These are phyloP conservation scores for Rubroboletus pulcherrimus DNA, from an alignment of 768 basidiomycete genomes.

Conservation along the genomic window DNA sequence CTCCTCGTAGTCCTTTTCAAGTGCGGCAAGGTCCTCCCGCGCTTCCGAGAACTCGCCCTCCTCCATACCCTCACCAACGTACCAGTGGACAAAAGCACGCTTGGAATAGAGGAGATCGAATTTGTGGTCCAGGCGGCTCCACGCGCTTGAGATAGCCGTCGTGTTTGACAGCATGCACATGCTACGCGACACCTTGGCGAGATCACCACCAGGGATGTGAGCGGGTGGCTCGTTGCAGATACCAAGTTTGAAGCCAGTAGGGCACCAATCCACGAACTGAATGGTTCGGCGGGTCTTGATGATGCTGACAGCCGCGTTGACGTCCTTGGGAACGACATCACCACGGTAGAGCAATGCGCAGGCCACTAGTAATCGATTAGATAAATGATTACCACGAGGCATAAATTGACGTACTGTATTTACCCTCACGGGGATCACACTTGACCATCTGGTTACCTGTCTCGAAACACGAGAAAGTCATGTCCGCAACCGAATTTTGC, in stretches of 20 bases:
- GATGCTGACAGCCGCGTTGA: slow-evolving; percentile 66
- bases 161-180: slow-evolving; percentile 81
- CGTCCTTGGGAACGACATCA: slow-evolving; percentile 76
- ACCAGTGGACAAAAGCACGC: slow-evolving; percentile 55
- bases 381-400: not conserved
- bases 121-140: slow-evolving; percentile 74
- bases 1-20: slow-evolving; percentile 96
- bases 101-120: slow-evolving; percentile 76
- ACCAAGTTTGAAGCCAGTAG: slow-evolving; percentile 75
- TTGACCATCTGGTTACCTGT: slow-evolving; percentile 77
- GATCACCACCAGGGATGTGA: slow-evolving; percentile 69
- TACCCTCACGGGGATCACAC: slow-evolving; percentile 76
- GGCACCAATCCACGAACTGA: slow-evolving; percentile 77
- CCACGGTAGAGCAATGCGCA: slow-evolving; percentile 71
- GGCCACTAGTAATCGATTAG: slow-evolving; percentile 42
- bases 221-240: slow-evolving; percentile 79
- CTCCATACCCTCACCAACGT: slow-evolving; percentile 78
- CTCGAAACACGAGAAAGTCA: slow-evolving; percentile 92
- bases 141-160: slow-evolving; percentile 67
- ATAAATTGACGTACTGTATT: slow-evolving; percentile 51
- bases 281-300: slow-evolving; percentile 80
- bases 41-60: slow-evolving; percentile 99
- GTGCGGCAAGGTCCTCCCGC: slow-evolving; percentile 98
- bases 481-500: slow-evolving; percentile 96
- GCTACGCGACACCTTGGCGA: slow-evolving; percentile 70